Evolutionary conservation across 495 filamentous ascomycete genomes (phyloP).

Genomic region (Mytilinidion resinicola): DNA sequence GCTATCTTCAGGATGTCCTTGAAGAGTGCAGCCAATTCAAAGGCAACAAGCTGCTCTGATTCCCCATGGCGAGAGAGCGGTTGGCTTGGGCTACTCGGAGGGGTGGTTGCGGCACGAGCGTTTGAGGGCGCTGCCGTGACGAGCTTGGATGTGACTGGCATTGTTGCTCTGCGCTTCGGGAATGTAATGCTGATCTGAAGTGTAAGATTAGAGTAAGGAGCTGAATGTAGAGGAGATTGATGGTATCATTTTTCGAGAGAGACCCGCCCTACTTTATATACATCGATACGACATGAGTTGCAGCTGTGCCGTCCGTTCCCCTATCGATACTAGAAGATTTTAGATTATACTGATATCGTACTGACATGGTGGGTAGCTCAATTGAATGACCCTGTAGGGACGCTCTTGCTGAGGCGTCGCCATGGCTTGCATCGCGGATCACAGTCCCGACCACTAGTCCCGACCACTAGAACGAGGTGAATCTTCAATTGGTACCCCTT

Average conservation of each 20-base stretch:
- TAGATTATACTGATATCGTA: not conserved
- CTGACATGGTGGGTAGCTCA: too few species aligned
- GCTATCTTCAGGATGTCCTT: not conserved
- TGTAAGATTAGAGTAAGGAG: not conserved
- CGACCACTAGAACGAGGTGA: too few species aligned
- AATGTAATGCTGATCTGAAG: not conserved
- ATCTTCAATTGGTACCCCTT: too few species aligned
- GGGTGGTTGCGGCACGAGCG: not conserved
- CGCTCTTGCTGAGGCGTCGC: too few species aligned
- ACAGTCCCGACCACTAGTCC: too few species aligned
- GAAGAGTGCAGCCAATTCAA: not conserved
- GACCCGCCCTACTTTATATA: slow-evolving; percentile 1
- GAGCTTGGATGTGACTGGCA: not conserved
- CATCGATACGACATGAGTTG: not conserved
- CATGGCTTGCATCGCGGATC: too few species aligned
- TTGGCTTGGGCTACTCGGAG: not conserved
- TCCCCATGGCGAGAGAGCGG: not conserved
- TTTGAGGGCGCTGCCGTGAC: not conserved
- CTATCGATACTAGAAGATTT: not conserved
- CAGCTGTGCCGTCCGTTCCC: not conserved
- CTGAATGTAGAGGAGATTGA: not conserved
- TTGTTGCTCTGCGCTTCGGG: not conserved
- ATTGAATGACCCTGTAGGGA: too few species aligned
- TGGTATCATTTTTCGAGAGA: not conserved
- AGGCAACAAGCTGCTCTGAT: not conserved